Evolutionary conservation across 768 basidiomycete species (phyloP).

Genomic region (Suillus decipiens): DNA sequence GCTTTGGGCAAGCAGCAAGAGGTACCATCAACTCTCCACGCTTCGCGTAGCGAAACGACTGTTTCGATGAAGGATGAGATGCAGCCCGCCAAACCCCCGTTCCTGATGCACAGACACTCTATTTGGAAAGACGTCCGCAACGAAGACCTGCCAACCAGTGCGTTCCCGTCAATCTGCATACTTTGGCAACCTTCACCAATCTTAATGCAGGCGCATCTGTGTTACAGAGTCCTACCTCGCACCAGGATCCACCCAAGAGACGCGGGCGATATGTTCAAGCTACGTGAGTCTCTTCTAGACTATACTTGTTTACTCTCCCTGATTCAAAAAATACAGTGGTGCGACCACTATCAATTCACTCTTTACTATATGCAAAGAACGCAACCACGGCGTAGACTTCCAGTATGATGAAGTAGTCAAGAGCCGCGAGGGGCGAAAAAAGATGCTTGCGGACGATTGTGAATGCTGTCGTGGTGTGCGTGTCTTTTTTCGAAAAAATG

Average conservation of each 20-base stretch:
- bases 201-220: neutral
- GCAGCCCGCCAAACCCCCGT: neutral
- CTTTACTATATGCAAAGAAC: slow-evolving; percentile 65
- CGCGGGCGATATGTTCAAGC: slow-evolving; percentile 58
- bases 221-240: neutral
- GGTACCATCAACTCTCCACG: neutral
- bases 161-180: neutral
- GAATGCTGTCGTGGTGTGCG: slow-evolving; percentile 79
- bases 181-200: neutral
- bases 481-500: slow-evolving; percentile 8
- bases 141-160: neutral
- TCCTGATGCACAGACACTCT: neutral
- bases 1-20: neutral
- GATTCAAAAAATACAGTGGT: slow-evolving; percentile 7
- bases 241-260: slow-evolving; percentile 44
- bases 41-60: neutral
- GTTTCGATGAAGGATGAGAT: neutral
- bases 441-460: slow-evolving; percentile 77
- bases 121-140: neutral
- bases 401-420: slow-evolving; percentile 81
- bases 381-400: slow-evolving; percentile 65
- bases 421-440: slow-evolving; percentile 58
- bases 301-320: slow-evolving; percentile 1
- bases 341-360: slow-evolving; percentile 57
- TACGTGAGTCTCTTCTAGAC: slow-evolving; percentile 29